Percentiles rank a stretch among this genome's conserved stretches.
Evolutionary conservation across 345 rosid species (phyloP).

Genomic region (Kandelia obovata): DNA sequence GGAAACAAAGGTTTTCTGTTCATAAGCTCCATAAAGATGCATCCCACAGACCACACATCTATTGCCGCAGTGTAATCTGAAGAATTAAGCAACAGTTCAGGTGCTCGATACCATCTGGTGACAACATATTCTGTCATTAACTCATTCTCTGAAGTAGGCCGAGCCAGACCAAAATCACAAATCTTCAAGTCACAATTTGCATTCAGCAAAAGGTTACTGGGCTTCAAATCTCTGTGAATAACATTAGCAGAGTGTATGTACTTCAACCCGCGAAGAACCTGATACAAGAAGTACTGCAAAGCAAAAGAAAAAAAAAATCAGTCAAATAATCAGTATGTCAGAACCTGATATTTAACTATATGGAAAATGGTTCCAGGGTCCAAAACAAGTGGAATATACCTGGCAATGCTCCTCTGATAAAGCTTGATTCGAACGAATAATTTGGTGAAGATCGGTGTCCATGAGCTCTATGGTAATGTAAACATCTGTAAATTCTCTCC

Average conservation of each 20-base stretch:
- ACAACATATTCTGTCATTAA: constrained; percentile 99
- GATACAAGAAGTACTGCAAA: constrained; percentile 90
- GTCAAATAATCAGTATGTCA: background rate
- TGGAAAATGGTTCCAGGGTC: background rate
- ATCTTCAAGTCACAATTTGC: constrained; percentile 94
- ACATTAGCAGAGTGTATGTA: constrained; percentile 94
- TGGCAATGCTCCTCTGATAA: constrained; percentile 96
- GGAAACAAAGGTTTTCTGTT: constrained; percentile 90
- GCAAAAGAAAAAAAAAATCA: background rate
- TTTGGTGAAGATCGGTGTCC: constrained; percentile 98
- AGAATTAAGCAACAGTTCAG: constrained; percentile 85
- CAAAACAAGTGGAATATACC: constrained; percentile 39
- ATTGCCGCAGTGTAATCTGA: constrained; percentile 88
- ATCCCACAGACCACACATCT: constrained; percentile 99
- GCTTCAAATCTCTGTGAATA: constrained; percentile 92
- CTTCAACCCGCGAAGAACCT: constrained; percentile 88
- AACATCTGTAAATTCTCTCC: constrained; percentile 83
- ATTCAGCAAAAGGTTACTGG: constrained; percentile 81
- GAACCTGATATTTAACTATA: background rate
- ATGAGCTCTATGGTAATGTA: constrained; percentile 78
- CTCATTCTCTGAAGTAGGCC: constrained; percentile 85
- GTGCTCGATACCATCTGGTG: constrained; percentile 98
- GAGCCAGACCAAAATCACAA: constrained; percentile 91
- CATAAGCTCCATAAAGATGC: constrained; percentile 97
- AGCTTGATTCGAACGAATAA: constrained; percentile 78